Percentiles rank a stretch among this genome's conserved stretches.
Evolutionary conservation across 768 basidiomycete species (phyloP).

Genomic region (Amanita jacksonii): DNA sequence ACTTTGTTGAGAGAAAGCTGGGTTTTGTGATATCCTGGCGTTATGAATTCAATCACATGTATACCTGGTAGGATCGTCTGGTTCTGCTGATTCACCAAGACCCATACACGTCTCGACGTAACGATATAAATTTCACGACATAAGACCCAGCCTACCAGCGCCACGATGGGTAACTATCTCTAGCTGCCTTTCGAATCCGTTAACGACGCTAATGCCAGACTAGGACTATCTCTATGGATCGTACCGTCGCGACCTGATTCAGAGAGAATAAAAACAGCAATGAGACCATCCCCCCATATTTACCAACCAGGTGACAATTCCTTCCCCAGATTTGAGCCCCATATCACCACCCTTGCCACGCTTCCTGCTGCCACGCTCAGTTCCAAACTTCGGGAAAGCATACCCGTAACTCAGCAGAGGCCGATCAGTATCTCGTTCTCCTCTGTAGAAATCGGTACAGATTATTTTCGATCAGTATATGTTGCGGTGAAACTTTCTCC

Average conservation of each 20-base stretch:
- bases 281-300: constrained; percentile 28
- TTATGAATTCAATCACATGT: too few relatives aligned
- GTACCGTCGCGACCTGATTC: constrained; percentile 43
- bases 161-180: too few relatives aligned
- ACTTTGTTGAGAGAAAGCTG: too few relatives aligned
- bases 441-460: constrained; percentile 44
- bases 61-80: too few relatives aligned
- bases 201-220: neutral
- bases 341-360: constrained; percentile 60
- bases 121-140: too few relatives aligned
- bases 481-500: constrained; percentile 36
- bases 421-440: constrained; percentile 38
- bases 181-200: too few relatives aligned
- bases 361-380: constrained; percentile 24
- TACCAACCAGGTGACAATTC: constrained; percentile 22
- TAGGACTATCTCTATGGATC: constrained; percentile 64
- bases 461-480: constrained; percentile 68
- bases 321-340: constrained; percentile 56
- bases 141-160: too few relatives aligned
- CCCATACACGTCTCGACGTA: too few relatives aligned
- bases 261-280: constrained; percentile 32
- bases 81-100: too few relatives aligned
- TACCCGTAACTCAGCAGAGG: constrained; percentile 25
- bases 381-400: constrained; percentile 26
- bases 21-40: too few relatives aligned